Percentiles rank a stretch among this genome's conserved stretches.
These are phyloP conservation scores for Pseudopediastrum boryanum DNA, from an alignment of 139 green algal species.

Conservation along the genomic window DNA sequence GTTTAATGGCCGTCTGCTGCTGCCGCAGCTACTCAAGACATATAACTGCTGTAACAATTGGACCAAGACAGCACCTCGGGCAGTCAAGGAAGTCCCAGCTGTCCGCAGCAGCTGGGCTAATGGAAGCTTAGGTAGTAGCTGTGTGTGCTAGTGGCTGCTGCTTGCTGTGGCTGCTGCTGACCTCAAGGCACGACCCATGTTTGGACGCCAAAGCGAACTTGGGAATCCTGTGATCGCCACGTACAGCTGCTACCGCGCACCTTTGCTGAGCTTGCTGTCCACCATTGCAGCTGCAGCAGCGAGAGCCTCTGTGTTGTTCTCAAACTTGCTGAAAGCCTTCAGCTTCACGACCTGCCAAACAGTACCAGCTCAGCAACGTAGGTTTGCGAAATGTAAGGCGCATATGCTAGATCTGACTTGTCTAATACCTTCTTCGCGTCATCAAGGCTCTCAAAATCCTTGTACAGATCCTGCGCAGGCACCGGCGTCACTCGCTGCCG, in stretches of 20 bases:
- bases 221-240: too few species aligned
- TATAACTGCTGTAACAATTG: too few species aligned
- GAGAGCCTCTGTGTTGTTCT: conserved; percentile 96
- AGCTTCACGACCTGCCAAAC: conserved; percentile 91
- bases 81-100: too few species aligned
- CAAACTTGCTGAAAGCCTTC: conserved; percentile 98
- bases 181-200: too few species aligned
- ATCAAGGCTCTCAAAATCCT: conserved; percentile 87
- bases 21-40: too few species aligned
- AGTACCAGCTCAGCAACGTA: background rate
- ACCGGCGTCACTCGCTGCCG: background rate
- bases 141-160: background rate
- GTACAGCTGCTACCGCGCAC: conserved; percentile 44
- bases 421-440: conserved; percentile 83
- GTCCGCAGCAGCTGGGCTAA: too few species aligned
- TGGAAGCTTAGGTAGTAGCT: background rate
- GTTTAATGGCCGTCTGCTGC: too few species aligned
- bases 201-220: too few species aligned
- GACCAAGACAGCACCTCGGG: too few species aligned
- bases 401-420: too few species aligned
- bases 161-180: background rate
- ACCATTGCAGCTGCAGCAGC: conserved; percentile 90
- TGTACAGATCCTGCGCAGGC: conserved; percentile 78
- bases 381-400: background rate
- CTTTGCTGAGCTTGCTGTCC: conserved; percentile 96